phyloP scores from a whole-genome alignment of 78 protist genomes.

The Isochrysis galbana region DNA sequence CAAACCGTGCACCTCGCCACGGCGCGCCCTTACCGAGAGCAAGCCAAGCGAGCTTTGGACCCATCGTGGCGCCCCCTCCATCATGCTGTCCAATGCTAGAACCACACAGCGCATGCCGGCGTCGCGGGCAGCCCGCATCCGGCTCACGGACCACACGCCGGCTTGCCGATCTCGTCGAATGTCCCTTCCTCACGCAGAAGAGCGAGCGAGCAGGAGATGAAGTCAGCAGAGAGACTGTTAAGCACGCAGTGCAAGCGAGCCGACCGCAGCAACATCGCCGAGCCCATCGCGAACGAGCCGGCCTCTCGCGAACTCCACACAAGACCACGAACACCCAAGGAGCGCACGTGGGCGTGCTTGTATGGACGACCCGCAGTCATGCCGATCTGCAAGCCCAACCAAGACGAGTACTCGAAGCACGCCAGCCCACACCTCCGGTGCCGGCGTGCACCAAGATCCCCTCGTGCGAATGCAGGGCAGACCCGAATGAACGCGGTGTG shows the following conservation, averaged over 20 bases:
- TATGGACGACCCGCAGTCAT: constrained; percentile 25
- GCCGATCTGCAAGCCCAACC: background rate
- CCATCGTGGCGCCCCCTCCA: background rate
- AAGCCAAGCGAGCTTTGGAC: background rate
- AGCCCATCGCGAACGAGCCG: background rate
- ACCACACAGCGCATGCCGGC: background rate
- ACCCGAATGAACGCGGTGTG: background rate
- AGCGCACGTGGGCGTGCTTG: constrained; percentile 16
- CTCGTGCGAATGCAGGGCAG: background rate
- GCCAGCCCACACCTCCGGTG: constrained; percentile 36
- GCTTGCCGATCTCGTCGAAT: constrained; percentile 38
- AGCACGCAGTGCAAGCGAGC: background rate
- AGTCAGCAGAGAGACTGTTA: constrained; percentile 26
- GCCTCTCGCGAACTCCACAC: constrained; percentile 1
- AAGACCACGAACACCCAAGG: background rate
- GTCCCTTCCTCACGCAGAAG: background rate
- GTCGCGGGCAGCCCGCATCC: background rate
- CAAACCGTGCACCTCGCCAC: background rate
- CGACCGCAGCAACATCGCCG: background rate
- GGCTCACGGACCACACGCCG: background rate
- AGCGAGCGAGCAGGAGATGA: background rate
- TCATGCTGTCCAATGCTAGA: background rate
- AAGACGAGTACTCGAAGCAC: background rate
- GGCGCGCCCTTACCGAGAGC: background rate
- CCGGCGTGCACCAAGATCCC: constrained; percentile 4